Evolutionary conservation across 371 early-diverging fungal genomes (phyloP).

Genomic region (Blakeslea trispora): DNA sequence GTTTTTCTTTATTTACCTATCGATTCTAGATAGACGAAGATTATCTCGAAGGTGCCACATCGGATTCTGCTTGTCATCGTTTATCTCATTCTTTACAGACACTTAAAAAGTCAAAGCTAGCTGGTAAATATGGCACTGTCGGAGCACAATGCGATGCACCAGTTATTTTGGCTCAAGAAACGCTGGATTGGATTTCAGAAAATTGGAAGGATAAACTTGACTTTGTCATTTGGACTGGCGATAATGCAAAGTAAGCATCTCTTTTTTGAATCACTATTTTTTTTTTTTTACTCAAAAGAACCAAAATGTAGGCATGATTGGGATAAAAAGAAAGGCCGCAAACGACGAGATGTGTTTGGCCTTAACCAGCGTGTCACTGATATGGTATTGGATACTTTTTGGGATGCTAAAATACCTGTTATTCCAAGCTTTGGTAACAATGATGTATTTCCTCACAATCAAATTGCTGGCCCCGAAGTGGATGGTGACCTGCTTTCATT

Average conservation of each 20-base stretch:
- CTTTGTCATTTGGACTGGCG: slow-evolving; percentile 84
- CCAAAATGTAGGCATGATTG: slow-evolving; percentile 82
- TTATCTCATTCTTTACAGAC: slow-evolving; percentile 5
- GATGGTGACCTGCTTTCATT: slow-evolving; percentile 30
- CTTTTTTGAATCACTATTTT: neutral
- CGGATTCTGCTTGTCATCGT: slow-evolving; percentile 57
- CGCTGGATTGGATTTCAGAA: slow-evolving; percentile 65
- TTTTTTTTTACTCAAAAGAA: too few relatives aligned
- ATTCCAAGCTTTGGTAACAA: slow-evolving; percentile 81
- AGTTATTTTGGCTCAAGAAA: slow-evolving; percentile 62
- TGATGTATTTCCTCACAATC: slow-evolving; percentile 79
- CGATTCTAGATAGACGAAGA: slow-evolving; percentile 47
- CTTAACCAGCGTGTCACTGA: slow-evolving; percentile 45
- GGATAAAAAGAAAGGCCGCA: slow-evolving; percentile 66
- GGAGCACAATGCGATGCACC: slow-evolving; percentile 75
- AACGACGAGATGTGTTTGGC: slow-evolving; percentile 55
- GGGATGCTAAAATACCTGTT: slow-evolving; percentile 45
- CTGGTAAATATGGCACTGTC: slow-evolving; percentile 47
- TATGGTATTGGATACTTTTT: slow-evolving; percentile 39
- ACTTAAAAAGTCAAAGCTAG: slow-evolving; percentile 10
- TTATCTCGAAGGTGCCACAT: slow-evolving; percentile 53
- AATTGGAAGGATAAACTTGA: slow-evolving; percentile 63
- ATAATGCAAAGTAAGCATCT: slow-evolving; percentile 72
- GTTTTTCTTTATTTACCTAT: neutral
- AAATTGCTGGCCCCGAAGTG: slow-evolving; percentile 25